Evolutionary conservation across 352 stramenopile genomes (phyloP), one percentile per base, ranked within the genome.

Genomic region (Pythium chondricola): DNA sequence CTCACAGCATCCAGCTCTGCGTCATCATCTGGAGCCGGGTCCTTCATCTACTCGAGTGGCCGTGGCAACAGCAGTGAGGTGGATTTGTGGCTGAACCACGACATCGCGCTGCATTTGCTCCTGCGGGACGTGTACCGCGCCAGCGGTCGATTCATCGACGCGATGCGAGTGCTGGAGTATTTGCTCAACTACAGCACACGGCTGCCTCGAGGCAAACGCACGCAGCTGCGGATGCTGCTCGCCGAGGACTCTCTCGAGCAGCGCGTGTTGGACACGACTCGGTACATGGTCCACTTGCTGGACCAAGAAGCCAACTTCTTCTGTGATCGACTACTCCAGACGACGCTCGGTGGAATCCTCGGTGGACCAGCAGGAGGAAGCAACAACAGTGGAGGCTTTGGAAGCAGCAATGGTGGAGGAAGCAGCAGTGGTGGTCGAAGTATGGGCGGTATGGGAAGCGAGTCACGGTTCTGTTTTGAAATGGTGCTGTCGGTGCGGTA

Each of bases 21-120:
- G 13, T 87, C 77, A 9, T 92, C 80, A 22, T 87, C 71, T 3
- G 51, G 75, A 1, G 82, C 73, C 0, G 73, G 17, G 74, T 88
- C 49, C 14, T 86, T 61, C n/a, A 6, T 81, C 56, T 43, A 76
- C 63, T 27, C 45, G 18, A 46, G 53, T 2, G 57, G 71, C 4
- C 73, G 71, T 7, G 61, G 70, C n/a, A 84, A 83, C 45, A 79
- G 68, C 8, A 83, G 69, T 21, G 79, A 91, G 24, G 62, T 89
- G 48, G 83, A 94, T 47, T 65, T 67, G 7, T 92, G 78, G 80
- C 52, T 94, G 13, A 85, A 78, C 44, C 80, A 94, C 46, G 78
- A 92, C 25, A 82, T 94, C 39, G 80, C 65, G n/a, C 48, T 94
- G n/a, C 83, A 94, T 42, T 52, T 94, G 26, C 61, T 88, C 22